Conservation (phyloP, 805 yeast species). For the Candida endomychidarum region DNA sequence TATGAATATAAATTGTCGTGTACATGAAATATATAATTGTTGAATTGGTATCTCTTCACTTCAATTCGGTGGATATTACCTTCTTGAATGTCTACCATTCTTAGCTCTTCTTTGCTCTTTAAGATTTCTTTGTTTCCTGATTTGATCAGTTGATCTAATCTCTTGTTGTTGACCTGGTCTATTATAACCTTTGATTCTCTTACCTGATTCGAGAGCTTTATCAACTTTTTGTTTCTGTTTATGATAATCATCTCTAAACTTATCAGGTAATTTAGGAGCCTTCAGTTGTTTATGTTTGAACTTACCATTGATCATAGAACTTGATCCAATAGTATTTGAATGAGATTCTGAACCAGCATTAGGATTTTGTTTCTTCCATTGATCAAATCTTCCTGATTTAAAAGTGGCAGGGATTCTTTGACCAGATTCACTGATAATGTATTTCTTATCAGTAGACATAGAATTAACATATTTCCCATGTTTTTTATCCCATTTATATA, state of each 20-base stretch:
- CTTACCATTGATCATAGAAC: conserved; percentile 35
- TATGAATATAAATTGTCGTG: neutral
- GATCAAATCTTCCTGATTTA: conserved; percentile 87
- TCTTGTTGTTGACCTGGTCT: conserved; percentile 53
- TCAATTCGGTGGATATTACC: neutral
- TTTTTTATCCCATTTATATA: conserved; percentile 90
- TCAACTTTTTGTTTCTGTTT: conserved; percentile 79
- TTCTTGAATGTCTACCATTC: conserved; percentile 70
- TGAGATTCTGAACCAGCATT: conserved; percentile 7
- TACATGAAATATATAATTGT: neutral
- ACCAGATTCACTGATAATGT: conserved; percentile 93
- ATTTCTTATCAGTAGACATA: conserved; percentile 78
- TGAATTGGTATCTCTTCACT: neutral
- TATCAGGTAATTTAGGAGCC: conserved; percentile 93
- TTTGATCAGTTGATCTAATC: conserved; percentile 66
- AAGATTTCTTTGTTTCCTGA: conserved; percentile 69
- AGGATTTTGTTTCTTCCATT: conserved; percentile 69
- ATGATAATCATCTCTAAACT: conserved; percentile 80
- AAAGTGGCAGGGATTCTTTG: conserved; percentile 88
- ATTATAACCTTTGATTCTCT: conserved; percentile 65
- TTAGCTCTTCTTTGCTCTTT: conserved; percentile 77
- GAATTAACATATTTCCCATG: conserved; percentile 85
- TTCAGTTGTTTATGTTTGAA: conserved; percentile 71
- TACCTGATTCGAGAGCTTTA: conserved; percentile 75
- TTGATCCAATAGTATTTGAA: conserved; percentile 3